Base-by-base conservation (phyloP, 202 grass and related monocot species). In the Musa balbisiana region DNA sequence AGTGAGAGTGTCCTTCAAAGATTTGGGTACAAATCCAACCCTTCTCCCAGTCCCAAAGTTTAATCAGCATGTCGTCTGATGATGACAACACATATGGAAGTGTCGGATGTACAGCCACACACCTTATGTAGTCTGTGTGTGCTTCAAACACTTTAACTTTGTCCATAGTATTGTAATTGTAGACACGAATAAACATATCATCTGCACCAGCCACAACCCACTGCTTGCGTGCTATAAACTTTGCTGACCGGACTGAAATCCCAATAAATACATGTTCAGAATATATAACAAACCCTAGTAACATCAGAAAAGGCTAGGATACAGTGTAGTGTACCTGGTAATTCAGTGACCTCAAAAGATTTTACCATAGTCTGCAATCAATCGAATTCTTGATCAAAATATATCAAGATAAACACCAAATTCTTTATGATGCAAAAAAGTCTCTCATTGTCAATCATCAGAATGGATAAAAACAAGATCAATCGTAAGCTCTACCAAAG, bases 21-120 rank as follows among this genome's bases (percentile, higher is more conserved):
- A 95, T 95, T 83, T 95, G 92, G 86, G 92, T 91, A 63, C 92
- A 95, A 9, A 83, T 82, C 88, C 88, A 95, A 65, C 88, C 86
- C 81, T 95, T 95, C 69, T 95, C 88, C 92, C 92, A 95, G 80
- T 95, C 92, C 92, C 92, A 95, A 72, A 95, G 86, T 80, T 95
- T 95, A 81, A 95, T 95, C 51, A 91, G 65, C 92, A 95, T 95
- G 85, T 95, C 92, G 82, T 95, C 92, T 5, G 92, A 95, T 67
- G 92, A 88, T 85, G 92, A 91, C 71, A 95, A 62, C 54, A 95
- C 85, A 87, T 87, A 95, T 58, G 92, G 86, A 72, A 89, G 92
- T 52, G 92, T 95, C 62, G 92, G 92, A 79, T 95, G 92, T 73
- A 95, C 91, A 86, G 88, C 86, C 79, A 95, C 83, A 90, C 91